Evolutionary conservation across 2,329 filamentous ascomycete species (phyloP).

Genomic region (Ascochyta koolunga): DNA sequence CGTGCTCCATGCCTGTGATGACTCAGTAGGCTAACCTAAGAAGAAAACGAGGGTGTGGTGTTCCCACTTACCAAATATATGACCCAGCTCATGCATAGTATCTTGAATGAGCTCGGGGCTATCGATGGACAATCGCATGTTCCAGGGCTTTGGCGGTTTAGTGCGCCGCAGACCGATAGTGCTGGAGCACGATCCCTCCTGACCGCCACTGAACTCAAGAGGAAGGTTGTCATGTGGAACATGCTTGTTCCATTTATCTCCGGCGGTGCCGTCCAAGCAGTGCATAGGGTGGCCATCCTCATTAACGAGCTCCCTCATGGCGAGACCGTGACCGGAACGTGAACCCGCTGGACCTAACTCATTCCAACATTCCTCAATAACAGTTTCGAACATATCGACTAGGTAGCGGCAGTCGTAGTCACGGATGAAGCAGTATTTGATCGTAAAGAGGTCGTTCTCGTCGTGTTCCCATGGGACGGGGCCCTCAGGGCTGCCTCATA

Average conservation of each 20-base stretch:
- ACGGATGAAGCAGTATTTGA: neutral
- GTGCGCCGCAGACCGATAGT: neutral
- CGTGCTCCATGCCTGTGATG: constrained; percentile 6
- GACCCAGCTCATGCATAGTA: constrained; percentile 3
- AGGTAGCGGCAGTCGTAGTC: neutral
- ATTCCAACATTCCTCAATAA: neutral
- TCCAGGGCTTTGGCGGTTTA: constrained; percentile 1
- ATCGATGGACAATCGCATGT: neutral
- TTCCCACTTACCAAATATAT: neutral
- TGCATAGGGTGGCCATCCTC: neutral
- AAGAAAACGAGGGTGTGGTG: neutral
- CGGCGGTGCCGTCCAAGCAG: neutral
- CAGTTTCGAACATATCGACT: neutral
- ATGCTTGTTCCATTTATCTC: neutral
- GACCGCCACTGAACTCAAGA: neutral
- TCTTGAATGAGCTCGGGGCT: neutral
- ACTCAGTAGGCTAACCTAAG: neutral
- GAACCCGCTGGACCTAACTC: neutral
- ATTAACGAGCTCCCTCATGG: neutral
- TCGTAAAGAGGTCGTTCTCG: neutral
- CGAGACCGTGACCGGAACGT: neutral
- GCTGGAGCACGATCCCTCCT: neutral
- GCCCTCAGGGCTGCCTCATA: neutral
- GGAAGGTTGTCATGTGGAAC: constrained; percentile 1
- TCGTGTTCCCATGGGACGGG: neutral